These are phyloP conservation scores for Cordyceps sp. DNA, from an alignment of 2,329 filamentous ascomycete genomes.

Conservation along the genomic window DNA sequence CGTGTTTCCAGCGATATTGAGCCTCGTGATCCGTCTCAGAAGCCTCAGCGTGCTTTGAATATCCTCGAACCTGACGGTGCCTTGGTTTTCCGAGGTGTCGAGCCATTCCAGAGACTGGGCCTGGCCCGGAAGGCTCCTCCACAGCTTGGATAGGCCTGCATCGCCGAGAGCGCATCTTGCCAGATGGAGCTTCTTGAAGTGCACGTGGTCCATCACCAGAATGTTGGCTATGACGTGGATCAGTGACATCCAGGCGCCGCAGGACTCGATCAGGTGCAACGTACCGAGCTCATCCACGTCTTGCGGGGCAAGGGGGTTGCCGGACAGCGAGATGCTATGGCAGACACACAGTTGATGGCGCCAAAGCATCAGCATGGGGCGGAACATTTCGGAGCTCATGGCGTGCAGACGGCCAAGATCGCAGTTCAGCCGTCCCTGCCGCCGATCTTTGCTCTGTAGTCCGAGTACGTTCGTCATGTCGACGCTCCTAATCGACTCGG, in stretches of 20 bases:
- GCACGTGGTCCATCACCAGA: conserved; percentile 16
- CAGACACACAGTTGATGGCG: conserved; percentile 29
- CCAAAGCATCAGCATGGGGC: conserved; percentile 31
- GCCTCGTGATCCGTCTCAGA: conserved; percentile 24
- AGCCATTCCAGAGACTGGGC: conserved; percentile 27
- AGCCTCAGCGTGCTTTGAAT: conserved; percentile 26
- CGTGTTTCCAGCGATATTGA: conserved; percentile 34
- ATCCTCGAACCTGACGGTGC: conserved; percentile 29
- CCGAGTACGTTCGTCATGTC: conserved; percentile 29
- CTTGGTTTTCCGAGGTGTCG: conserved; percentile 35
- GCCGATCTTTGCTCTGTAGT: conserved; percentile 7
- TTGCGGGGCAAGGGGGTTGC: conserved; percentile 26
- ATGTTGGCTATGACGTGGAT: conserved; percentile 12
- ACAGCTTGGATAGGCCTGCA: conserved; percentile 27
- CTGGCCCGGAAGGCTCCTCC: conserved; percentile 28
- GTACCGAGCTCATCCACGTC: conserved; percentile 34
- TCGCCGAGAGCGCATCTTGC: conserved; percentile 35
- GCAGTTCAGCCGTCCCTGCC: conserved; percentile 8
- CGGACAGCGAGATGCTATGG: conserved; percentile 32
- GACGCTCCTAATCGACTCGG: conserved; percentile 36
- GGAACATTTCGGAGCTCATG: conserved; percentile 23
- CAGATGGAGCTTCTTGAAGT: conserved; percentile 30
- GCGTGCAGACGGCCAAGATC: conserved; percentile 8
- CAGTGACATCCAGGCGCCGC: neutral
- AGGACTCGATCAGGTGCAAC: neutral